These are phyloP conservation scores for Aspergillus novofumigatus DNA, from an alignment of 2,329 filamentous ascomycete genomes.

Conservation along the genomic window DNA sequence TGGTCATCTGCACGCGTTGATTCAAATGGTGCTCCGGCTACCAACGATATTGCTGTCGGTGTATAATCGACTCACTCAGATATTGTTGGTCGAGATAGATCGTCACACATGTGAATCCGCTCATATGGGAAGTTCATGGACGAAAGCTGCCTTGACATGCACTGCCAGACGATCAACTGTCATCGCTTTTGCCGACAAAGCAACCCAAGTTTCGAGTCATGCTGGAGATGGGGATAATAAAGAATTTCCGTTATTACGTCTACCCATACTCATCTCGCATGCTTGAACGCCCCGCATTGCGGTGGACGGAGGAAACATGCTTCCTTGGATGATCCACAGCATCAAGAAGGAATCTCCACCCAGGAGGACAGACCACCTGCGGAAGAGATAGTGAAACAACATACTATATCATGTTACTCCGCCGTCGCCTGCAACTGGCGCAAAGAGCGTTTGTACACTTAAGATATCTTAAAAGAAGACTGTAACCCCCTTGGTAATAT, in stretches of 20 bases:
- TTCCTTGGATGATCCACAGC: neutral
- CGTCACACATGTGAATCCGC: neutral
- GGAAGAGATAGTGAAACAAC: neutral
- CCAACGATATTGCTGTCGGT: conserved; percentile 4
- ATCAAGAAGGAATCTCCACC: neutral
- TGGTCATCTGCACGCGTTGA: conserved; percentile 15
- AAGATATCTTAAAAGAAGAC: neutral
- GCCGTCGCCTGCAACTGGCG: neutral
- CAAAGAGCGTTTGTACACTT: neutral
- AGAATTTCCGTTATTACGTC: neutral
- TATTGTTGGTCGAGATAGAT: neutral
- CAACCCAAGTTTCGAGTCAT: neutral
- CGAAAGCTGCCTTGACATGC: neutral
- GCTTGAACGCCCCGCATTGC: neutral
- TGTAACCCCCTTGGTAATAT: neutral
- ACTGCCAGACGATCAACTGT: neutral
- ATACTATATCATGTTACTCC: neutral
- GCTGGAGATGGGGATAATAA: neutral
- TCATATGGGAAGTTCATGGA: neutral
- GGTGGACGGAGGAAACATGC: neutral
- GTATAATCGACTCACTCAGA: conserved; percentile 2
- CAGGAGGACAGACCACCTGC: neutral
- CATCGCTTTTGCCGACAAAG: neutral
- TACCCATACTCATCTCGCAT: neutral
- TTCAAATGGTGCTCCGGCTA: neutral